Evolutionary conservation across 2,329 filamentous ascomycete genomes (phyloP).

Genomic region (Apiospora aurea): DNA sequence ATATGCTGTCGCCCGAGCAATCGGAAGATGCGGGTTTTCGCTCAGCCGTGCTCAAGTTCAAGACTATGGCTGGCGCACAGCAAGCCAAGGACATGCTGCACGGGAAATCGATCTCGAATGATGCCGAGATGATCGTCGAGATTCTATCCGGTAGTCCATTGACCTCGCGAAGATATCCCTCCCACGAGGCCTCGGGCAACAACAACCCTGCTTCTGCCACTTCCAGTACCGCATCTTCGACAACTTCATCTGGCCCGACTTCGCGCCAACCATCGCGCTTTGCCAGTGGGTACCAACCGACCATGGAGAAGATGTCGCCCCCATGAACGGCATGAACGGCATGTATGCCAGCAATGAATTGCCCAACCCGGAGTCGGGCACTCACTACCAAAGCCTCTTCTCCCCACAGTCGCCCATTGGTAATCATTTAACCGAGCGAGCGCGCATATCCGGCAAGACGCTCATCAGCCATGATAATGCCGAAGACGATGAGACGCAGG

Average conservation of each 20-base stretch:
- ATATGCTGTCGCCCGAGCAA: constrained; percentile 57
- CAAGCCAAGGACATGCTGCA: constrained; percentile 66
- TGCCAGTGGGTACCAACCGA: constrained; percentile 64
- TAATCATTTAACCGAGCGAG: constrained; percentile 69
- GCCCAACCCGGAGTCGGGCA: constrained; percentile 60
- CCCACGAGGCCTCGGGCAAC: constrained; percentile 45
- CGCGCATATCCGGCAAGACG: constrained; percentile 70
- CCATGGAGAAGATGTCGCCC: constrained; percentile 67
- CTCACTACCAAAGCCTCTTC: constrained; percentile 69
- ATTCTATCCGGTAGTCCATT: constrained; percentile 55
- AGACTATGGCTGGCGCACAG: constrained; percentile 57
- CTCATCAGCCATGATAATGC: constrained; percentile 74
- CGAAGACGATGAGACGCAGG: constrained; percentile 74
- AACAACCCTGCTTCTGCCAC: constrained; percentile 42
- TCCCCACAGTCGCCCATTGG: constrained; percentile 77
- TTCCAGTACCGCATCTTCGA: constrained; percentile 50
- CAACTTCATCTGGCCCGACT: constrained; percentile 54
- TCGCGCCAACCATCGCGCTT: constrained; percentile 65
- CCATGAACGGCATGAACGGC: constrained; percentile 57
- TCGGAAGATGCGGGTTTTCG: constrained; percentile 58
- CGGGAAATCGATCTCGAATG: constrained; percentile 59
- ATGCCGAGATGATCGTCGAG: constrained; percentile 67
- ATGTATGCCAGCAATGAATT: constrained; percentile 60
- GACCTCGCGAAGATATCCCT: constrained; percentile 57
- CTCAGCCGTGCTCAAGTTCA: constrained; percentile 62